These are phyloP conservation scores for Debaryomyces singareniensis DNA, from an alignment of 1,139 yeast genomes.

Conservation along the genomic window DNA sequence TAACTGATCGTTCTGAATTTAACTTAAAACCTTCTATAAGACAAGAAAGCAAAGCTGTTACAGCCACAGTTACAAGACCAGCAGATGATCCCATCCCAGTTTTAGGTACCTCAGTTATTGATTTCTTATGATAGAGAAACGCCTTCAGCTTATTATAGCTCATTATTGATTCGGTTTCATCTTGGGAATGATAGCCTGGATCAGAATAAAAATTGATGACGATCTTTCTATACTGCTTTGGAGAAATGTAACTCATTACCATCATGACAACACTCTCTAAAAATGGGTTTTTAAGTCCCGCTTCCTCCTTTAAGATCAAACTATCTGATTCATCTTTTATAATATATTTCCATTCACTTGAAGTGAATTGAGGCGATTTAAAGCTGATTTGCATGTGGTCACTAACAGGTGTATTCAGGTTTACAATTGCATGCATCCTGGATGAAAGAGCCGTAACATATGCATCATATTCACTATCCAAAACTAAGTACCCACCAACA, in stretches of 20 bases:
- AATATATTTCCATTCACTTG: conserved; percentile 64
- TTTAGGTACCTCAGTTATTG: conserved; percentile 73
- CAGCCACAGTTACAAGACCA: conserved; percentile 77
- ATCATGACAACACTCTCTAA: conserved; percentile 56
- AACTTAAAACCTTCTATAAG: conserved; percentile 17
- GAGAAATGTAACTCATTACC: conserved; percentile 46
- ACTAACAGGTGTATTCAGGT: conserved; percentile 8
- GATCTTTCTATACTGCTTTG: conserved; percentile 12
- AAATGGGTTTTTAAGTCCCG: conserved; percentile 59
- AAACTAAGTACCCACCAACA: conserved; percentile 91
- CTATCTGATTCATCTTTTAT: conserved; percentile 9
- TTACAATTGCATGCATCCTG: conserved; percentile 75
- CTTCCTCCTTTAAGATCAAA: conserved; percentile 15
- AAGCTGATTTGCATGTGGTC: conserved; percentile 29
- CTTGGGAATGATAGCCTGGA: conserved; percentile 83
- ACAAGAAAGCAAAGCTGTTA: conserved; percentile 58
- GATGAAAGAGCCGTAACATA: conserved; percentile 86
- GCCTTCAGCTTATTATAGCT: conserved; percentile 27
- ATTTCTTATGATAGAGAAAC: conserved; percentile 54
- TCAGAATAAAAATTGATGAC: conserved; percentile 65
- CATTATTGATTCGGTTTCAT: conserved; percentile 25
- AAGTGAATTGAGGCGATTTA: conserved; percentile 72
- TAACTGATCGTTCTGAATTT: conserved; percentile 20
- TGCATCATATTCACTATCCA: conserved; percentile 69
- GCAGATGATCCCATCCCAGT: conserved; percentile 98